Evolutionary conservation across 192 early-diverging fungal genomes (phyloP), one percentile per base, ranked within the genome.

Genomic region (Mortierella hygrophila): DNA sequence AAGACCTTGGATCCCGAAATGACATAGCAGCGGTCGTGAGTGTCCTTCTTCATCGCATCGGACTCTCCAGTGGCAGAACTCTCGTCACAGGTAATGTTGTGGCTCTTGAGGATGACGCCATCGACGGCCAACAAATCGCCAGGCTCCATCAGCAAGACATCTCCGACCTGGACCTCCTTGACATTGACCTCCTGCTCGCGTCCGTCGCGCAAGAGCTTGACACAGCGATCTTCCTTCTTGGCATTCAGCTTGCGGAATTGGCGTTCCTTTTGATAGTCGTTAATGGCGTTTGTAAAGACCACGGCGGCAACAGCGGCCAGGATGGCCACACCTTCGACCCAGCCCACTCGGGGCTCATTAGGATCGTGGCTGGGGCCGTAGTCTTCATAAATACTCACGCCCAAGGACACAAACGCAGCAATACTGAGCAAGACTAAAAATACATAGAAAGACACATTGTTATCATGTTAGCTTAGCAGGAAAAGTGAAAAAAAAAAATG

Each of bases 41-140:
- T 88, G 87, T 98, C 96, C 88, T 98, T 99, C 76, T 93, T 93
- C 77, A 98, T 89, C 0, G 95, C 90, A 74, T 96, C 91, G 1
- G 96, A 94, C 89, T 99, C 98, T 73, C 98, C 97, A 6, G 97
- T 98, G 13, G 95, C 93, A 47, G 96, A 93, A 41, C 93, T 94
- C 87, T 99, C 97, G 89, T 99, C 97, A 77, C 93, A 93, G 15
- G 89, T 89, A 69, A 98, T 83, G 91, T 97, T 96, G 90, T 95
- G 95, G 20, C 94, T 95, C 74, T 89, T 86, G 68, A 98, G 82
- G 55, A 94, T 93, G 72, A 98, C 87, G 73, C 96, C 97, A 87
- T 99, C 98, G 15, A 96, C 97, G 3, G 96, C 94, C 35, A 98
- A 78, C 15, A 98, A 93, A 85, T 98, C 97, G 72, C 98, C 98